Conservation (phyloP, 2,329 filamentous ascomycete species). For the Beauveria rudraprayagi region DNA sequence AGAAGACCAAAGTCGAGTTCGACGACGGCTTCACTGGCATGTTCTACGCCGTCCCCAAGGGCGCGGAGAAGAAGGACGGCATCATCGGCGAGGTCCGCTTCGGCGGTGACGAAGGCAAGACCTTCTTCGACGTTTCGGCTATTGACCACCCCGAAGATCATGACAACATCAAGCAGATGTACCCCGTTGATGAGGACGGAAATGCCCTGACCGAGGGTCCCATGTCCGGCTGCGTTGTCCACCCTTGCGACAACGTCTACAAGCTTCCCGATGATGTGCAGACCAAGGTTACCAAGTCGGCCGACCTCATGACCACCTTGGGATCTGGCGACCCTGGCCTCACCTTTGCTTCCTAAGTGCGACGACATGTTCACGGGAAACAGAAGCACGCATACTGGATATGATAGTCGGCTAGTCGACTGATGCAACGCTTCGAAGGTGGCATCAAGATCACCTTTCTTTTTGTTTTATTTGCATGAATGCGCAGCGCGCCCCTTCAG, state of each 20-base stretch:
- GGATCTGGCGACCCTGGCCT: slow-evolving; percentile 26
- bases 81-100: slow-evolving; percentile 47
- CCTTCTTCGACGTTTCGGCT: slow-evolving; percentile 52
- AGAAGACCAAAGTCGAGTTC: slow-evolving; percentile 34
- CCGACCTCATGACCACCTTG: slow-evolving; percentile 43
- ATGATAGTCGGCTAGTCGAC: slow-evolving; percentile 10
- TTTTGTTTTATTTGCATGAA: not conserved
- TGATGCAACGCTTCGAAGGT: not conserved
- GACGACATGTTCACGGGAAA: not conserved
- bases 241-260: slow-evolving; percentile 48
- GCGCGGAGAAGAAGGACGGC: slow-evolving; percentile 32
- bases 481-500: slow-evolving; percentile 3
- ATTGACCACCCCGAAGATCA: slow-evolving; percentile 45
- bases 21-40: slow-evolving; percentile 40
- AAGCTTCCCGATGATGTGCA: slow-evolving; percentile 45
- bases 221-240: slow-evolving; percentile 42
- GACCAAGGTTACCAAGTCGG: slow-evolving; percentile 43
- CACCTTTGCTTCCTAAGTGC: slow-evolving; percentile 14
- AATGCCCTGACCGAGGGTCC: slow-evolving; percentile 14
- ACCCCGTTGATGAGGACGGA: slow-evolving; percentile 28
- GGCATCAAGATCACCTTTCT: not conserved
- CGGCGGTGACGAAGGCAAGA: slow-evolving; percentile 38
- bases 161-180: slow-evolving; percentile 47
- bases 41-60: slow-evolving; percentile 42
- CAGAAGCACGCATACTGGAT: not conserved